These are phyloP conservation scores for Kurtzmaniella fragi DNA, from an alignment of 805 yeast genomes.

Conservation along the genomic window DNA sequence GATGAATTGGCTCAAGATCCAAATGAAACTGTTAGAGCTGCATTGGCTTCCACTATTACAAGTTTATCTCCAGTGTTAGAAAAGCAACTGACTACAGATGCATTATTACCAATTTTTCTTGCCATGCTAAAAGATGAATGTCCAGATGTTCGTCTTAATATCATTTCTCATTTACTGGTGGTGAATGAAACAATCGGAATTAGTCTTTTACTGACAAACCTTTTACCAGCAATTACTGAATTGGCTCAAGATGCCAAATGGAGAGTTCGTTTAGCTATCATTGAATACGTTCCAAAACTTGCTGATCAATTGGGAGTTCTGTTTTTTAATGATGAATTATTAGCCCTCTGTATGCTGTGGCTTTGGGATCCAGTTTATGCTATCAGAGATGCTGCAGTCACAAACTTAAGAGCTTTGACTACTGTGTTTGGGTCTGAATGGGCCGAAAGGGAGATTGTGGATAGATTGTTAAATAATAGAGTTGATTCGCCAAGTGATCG, in stretches of 20 bases:
- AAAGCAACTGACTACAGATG: constrained; percentile 76
- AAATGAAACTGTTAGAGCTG: constrained; percentile 88
- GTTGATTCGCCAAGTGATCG: constrained; percentile 22
- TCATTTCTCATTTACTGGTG: constrained; percentile 84
- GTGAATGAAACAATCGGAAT: constrained; percentile 95
- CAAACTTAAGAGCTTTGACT: constrained; percentile 73
- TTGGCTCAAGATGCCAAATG: constrained; percentile 95
- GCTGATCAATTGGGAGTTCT: constrained; percentile 93
- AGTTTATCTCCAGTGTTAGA: constrained; percentile 82
- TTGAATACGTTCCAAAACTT: constrained; percentile 90
- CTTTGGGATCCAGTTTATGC: constrained; percentile 97
- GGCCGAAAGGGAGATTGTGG: constrained; percentile 82
- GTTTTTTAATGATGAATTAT: constrained; percentile 87
- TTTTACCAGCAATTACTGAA: constrained; percentile 93
- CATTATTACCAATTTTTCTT: constrained; percentile 80
- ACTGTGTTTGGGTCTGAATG: constrained; percentile 88
- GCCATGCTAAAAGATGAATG: constrained; percentile 95
- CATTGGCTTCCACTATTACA: constrained; percentile 84
- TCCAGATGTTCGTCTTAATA: constrained; percentile 93
- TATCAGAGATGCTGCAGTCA: constrained; percentile 93
- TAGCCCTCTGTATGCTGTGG: constrained; percentile 94
- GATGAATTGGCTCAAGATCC: constrained; percentile 83
- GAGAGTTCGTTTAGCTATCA: constrained; percentile 96
- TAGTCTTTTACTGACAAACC: constrained; percentile 74
- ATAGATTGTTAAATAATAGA: constrained; percentile 52